Base-by-base conservation (phyloP, 441 rosid species). In the Euphorbia schlechtendalii region DNA sequence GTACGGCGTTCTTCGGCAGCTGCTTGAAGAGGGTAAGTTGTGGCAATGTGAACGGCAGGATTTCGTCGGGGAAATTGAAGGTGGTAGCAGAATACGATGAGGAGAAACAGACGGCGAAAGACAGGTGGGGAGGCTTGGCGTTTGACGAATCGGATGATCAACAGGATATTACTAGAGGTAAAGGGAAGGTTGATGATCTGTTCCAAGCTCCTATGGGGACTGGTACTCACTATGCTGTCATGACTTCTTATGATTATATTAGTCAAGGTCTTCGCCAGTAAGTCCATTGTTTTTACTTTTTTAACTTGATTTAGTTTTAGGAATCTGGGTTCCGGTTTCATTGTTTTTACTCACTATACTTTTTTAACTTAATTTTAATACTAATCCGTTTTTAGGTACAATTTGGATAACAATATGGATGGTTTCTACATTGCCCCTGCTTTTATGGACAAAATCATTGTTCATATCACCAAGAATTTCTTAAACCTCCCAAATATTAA, bases 361-460 rank as follows among this genome's bases (percentile, higher is more conserved):
- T n/a, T n/a, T n/a, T n/a, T n/a, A n/a, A n/a, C n/a, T n/a, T n/a
- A n/a, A n/a, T n/a, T n/a, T n/a, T n/a, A n/a, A n/a, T n/a, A n/a
- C n/a, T n/a, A n/a, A n/a, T 2, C 6, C 68, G 24, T 55, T 71
- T 65, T 46, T 52, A 89, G 92, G 61, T 92, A 78, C 77, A 67
- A 80, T 73, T 59, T 88, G 69, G 98, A 93, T 78, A 93, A 90
- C 83, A 83, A 7, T 65, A 63, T 81, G 78, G 96, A 80, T 67
- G 98, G 95, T n/a, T 79, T 77, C 13, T 93, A 90, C 82, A 90
- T 93, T 69, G 96, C 97, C 17, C 97, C 97, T 20, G 91, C 95
- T 54, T 93, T 93, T 86, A 86, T 93, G 98, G 98, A 93, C 86
- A 88, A 93, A 80, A 81, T 93, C 55, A 85, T 90, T 67, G 97